Base-by-base conservation (phyloP, 1,139 yeast genomes). In the Kodamaea derodonti region DNA sequence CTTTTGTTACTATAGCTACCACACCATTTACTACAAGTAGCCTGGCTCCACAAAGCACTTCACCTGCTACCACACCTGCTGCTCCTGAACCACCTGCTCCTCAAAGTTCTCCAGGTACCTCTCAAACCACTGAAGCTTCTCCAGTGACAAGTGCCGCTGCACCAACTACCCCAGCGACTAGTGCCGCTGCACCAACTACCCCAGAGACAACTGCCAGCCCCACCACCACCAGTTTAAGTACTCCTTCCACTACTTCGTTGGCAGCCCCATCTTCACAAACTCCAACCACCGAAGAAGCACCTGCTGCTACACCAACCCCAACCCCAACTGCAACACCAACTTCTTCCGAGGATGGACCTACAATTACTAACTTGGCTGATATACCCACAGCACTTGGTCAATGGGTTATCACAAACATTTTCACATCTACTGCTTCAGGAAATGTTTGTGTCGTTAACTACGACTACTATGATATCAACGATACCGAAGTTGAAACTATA, bases 371-470 rank as follows among this genome's bases (percentile, higher is more conserved):
- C 39, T 42, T 43, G 36, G 43, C 51, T 34, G 42, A 49, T 37
- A 49, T 59, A 34, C 69, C 72, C 23, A 48, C 64, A 16, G 54
- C 69, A 8, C 60, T 70, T 30, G 62, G 46, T 24, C 56, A 62
- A 7, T 67, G 71, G 68, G 50, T 67, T 24, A 63, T 69, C 33
- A 69, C 62, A 23, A 57, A 56, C 37, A 52, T 65, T 13, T 46
- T 57, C 25, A 69, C 75, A 15, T 12, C 14, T 11, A 49, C 60
- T 25, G 49, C 57, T 8, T 52, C 66, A 4, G 54, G 49, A 35
- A 62, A 62, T 34, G 64, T 65, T 15, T 69, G 75, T 45, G 46
- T 58, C 30, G 68, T 69, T 17, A 60, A 69, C 46, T 69, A 65
- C 47, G 72, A 68, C 46, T 69, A 67, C 51, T 67, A 69, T 48